Evolutionary conservation across 441 rosid species (phyloP), one percentile per base, ranked within the genome.

Genomic region (Brassica balearica): DNA sequence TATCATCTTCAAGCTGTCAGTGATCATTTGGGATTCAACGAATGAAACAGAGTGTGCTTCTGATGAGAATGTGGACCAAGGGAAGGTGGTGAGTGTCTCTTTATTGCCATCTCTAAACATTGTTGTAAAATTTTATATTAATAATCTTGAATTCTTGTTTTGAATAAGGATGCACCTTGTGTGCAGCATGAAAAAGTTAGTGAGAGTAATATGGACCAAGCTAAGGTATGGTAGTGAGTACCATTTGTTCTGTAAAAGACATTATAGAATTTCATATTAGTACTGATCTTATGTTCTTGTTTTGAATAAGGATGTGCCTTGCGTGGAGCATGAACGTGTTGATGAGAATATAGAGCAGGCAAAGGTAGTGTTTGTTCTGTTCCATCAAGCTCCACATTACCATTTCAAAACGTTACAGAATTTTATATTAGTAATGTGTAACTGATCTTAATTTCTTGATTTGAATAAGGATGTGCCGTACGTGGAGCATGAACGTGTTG

Each of bases 1-100:
- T 32, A 53, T 64, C 1, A 41, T 63, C 3, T 65, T 73, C 10
- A 73, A 63, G 22, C 1, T 65, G 22, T 73, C 77, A 1, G 32
- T 51, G 43, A 29, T 64, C 53, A 48, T 65, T 51, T 65, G 77
- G 77, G 51, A 8, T 17, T 1, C 32, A 55, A 8, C 56, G 2
- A 23, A 67, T 65, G 68, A 72, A 46, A 15, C 27, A 19, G 27
- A 17, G 5, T 2, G 3, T 55, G 72, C 2, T 43, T 20, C 75
- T 63, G 1, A 12, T 65, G 53, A 58, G 46, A 59, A 41, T 14
- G 12, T 34, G 38, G 36, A 58, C 15, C 19, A 25, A 25, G 8
- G 19, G 6, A 61, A 61, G 17, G 65, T 61, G 1, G 9, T 61
- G 36, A 60, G 8, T 61, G 34, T 4, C 14, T 60, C n/a, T 6